Base-by-base conservation (phyloP, 345 rosid species). In the Triadica sebifera region DNA sequence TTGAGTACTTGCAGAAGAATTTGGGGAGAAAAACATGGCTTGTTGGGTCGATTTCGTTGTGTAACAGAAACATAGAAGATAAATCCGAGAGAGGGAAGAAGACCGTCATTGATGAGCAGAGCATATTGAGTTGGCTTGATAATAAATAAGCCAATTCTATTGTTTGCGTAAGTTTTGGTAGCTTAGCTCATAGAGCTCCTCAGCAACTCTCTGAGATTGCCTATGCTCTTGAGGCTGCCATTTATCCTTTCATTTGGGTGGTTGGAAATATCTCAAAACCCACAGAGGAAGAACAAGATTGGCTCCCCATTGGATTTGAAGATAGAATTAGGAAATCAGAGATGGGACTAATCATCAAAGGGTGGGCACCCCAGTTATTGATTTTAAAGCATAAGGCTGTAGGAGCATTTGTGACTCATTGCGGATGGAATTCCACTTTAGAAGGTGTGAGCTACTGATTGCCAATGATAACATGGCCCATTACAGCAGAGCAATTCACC, bases 81-180 rank as follows among this genome's bases (percentile, higher is more conserved):
- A 87, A 81, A 72, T 79, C 81, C 4, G 82, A 79, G 65, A 82
- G 87, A 79, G 87, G 88, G 15, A 38, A 81, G 41, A 78, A 73
- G 63, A 49, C 81, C 4, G 15, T 81, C 1, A 34, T 82, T 8
- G 86, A 82, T 4, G 84, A 78, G 39, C 71, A 71, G 15, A 55
- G 41, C 29, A 62, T 77, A 53, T 69, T 85, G 62, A 80, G 49
- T 16, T 88, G 87, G 84, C 89, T 90, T 37, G 78, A 90, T 29
- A 52, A 67, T 2, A 83, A 90, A 70, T 67, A 74, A 65, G 80
- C 82, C 46, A 73, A 82, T 58, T 88, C 94, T 0, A 87, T 88
- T 65, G 49, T 88, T 59, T 84, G 84, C 75, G 45, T 88, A 1
- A 69, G 90, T 67, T 85, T 88, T 41, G 94, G 92, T 3, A 85